Percentiles rank a stretch among this genome's conserved stretches.
Evolutionary conservation across 352 stramenopile species (phyloP).

Genomic region (Phytophthora foliorum): DNA sequence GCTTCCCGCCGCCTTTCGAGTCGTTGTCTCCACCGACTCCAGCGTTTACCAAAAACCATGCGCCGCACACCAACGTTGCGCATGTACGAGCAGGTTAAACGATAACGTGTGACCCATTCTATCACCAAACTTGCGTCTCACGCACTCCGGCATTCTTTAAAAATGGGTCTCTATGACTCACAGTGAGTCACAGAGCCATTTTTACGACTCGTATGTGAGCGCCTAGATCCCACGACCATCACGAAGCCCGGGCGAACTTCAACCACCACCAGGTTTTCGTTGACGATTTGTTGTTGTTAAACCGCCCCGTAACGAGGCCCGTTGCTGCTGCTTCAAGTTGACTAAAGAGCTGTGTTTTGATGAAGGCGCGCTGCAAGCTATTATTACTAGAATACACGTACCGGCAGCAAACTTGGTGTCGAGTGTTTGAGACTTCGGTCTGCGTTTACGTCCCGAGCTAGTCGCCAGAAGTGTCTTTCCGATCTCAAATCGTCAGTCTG

Average conservation of each 20-base stretch:
- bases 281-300: slow-evolving; percentile 37
- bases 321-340: slow-evolving; percentile 3
- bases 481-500: slow-evolving; percentile 39
- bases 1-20: neutral
- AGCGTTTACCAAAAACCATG: neutral
- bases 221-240: slow-evolving; percentile 21
- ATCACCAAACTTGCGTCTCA: slow-evolving; percentile 21
- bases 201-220: slow-evolving; percentile 7
- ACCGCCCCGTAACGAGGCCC: no score
- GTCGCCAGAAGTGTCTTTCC: slow-evolving; percentile 2
- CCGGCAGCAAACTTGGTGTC: neutral
- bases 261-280: slow-evolving; percentile 30
- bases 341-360: neutral
- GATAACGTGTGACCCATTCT: neutral
- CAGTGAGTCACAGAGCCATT: no score
- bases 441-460: slow-evolving; percentile 6
- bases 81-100: no score
- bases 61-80: neutral
- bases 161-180: no score
- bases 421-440: neutral
- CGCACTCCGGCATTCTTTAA: neutral
- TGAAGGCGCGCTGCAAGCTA: neutral
- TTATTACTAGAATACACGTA: no score
- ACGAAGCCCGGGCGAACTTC: slow-evolving; percentile 26
- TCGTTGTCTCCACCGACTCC: neutral